These are phyloP conservation scores for Sergeia podlipaevii DNA, from an alignment of 208 protist genomes.

Conservation along the genomic window DNA sequence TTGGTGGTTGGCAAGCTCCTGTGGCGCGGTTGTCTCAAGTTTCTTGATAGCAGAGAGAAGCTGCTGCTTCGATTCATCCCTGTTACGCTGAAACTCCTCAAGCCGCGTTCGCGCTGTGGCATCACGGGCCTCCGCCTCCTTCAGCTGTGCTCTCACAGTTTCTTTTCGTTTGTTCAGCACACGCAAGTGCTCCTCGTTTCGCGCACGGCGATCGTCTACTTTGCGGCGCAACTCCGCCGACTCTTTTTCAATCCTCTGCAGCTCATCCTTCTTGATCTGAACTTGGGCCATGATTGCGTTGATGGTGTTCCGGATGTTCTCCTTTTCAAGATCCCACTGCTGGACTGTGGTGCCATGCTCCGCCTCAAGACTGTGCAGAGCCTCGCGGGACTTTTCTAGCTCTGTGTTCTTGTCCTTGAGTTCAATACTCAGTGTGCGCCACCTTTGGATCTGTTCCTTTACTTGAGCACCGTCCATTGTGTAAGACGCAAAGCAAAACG, in stretches of 20 bases:
- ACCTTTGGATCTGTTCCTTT: conserved; percentile 70
- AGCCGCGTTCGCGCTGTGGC: conserved; percentile 39
- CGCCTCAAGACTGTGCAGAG: conserved; percentile 10
- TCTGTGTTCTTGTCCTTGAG: conserved; percentile 34
- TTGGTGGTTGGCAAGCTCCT: conserved; percentile 43
- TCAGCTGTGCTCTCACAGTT: conserved; percentile 21
- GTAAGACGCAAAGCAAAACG: not conserved
- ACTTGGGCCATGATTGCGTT: conserved; percentile 61
- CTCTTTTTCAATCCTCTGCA: conserved; percentile 53
- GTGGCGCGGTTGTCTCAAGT: conserved; percentile 33
- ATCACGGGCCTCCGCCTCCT: conserved; percentile 55
- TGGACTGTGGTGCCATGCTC: conserved; percentile 48
- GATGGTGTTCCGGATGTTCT: conserved; percentile 65
- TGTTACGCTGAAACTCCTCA: conserved; percentile 30
- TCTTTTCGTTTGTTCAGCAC: conserved; percentile 57
- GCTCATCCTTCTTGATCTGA: conserved; percentile 52
- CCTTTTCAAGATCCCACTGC: conserved; percentile 82
- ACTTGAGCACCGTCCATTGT: conserved; percentile 43
- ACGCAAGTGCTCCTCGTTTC: conserved; percentile 62
- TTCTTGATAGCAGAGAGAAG: conserved; percentile 42
- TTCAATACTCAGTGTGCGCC: conserved; percentile 46
- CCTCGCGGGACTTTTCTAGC: conserved; percentile 32
- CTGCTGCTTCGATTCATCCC: conserved; percentile 49
- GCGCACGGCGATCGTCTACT: conserved; percentile 58
- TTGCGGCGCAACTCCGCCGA: conserved; percentile 54